Evolutionary conservation across 2,329 filamentous ascomycete species (phyloP), one percentile per base, ranked within the genome.

Genomic region (Aspergillus aculeatinus): DNA sequence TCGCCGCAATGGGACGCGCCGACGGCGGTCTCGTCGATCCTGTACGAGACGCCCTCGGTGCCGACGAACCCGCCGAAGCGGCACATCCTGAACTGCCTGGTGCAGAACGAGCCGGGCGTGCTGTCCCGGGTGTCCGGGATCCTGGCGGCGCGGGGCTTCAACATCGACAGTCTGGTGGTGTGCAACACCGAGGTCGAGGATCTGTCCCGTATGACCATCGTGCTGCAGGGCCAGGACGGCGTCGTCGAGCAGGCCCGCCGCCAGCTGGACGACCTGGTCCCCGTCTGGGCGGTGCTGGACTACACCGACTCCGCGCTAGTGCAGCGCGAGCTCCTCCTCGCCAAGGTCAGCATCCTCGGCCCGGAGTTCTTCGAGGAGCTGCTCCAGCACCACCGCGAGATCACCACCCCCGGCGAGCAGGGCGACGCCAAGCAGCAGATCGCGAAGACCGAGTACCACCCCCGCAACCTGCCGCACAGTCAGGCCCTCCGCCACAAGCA

Each of bases 291-390:
- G 56, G 95, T 99, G 35, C 82, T 99, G 60, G 95, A 99, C 80
- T 99, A 99, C 80, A 98, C 93, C 61, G 85, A 87, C 63, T 89
- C 95, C 5, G 91, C 95, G 2, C 87, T 99, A 25, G 95, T 99
- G 21, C 95, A 99, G 85, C 89, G 95, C 64, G 95, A 99, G 79
- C 84, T 99, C 31, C 85, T 99, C 9, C 87, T 99, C 42, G 94
- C 95, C 70, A 99, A 99, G 83, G 86, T 99, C 79, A 96, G 94
- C 77, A 96, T 96, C 63, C 85, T 99, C 42, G 95, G 95, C 0
- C 95, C 95, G 5, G 95, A 99, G 82, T 97, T 96, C 80, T 99
- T 97, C 70, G 94, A 98, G 80, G 95, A 99, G 80, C 85, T 99
- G 59, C 87, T 97, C 67, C 89, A 92, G 58, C 95, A 99, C 78